Conservation (phyloP, 2,329 filamentous ascomycete species). For the Emmonsiellopsis sp. region DNA sequence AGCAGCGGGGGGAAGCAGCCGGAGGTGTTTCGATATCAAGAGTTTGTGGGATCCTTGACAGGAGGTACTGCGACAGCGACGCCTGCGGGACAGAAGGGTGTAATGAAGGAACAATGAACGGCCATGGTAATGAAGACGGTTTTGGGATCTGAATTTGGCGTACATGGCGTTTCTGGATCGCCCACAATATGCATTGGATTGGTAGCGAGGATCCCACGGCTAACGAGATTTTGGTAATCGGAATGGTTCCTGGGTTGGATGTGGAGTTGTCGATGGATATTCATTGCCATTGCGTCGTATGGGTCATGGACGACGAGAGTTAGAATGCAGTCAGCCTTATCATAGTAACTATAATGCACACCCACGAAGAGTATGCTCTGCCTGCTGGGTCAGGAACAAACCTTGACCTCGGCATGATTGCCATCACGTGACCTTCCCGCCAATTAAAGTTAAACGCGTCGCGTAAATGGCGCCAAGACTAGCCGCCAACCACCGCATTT, state of each 20-base stretch:
- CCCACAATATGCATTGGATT: too few relatives aligned
- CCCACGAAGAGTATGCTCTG: too few relatives aligned
- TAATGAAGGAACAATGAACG: not conserved
- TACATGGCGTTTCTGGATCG: too few relatives aligned
- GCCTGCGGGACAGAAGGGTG: not conserved
- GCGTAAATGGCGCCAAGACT: conserved; percentile 1
- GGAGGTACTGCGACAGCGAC: conserved; percentile 33
- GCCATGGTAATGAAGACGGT: not conserved
- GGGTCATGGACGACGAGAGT: not conserved
- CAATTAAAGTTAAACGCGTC: not conserved
- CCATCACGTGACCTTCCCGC: not conserved
- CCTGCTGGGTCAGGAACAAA: too few relatives aligned
- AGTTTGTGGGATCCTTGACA: conserved; percentile 69
- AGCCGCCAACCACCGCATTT: not conserved
- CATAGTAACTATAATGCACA: too few relatives aligned
- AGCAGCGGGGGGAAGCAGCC: conserved; percentile 54
- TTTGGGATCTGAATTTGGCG: not conserved
- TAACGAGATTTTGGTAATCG: too few relatives aligned
- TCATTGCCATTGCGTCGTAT: not conserved
- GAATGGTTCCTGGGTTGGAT: not conserved
- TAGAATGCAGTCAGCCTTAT: too few relatives aligned
- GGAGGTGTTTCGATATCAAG: conserved; percentile 87
- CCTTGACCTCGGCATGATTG: too few relatives aligned
- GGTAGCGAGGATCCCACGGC: too few relatives aligned
- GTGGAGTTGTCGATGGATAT: not conserved